Evolutionary conservation across 2,329 filamentous ascomycete genomes (phyloP).

Genomic region (Camptophora hylomeconis): DNA sequence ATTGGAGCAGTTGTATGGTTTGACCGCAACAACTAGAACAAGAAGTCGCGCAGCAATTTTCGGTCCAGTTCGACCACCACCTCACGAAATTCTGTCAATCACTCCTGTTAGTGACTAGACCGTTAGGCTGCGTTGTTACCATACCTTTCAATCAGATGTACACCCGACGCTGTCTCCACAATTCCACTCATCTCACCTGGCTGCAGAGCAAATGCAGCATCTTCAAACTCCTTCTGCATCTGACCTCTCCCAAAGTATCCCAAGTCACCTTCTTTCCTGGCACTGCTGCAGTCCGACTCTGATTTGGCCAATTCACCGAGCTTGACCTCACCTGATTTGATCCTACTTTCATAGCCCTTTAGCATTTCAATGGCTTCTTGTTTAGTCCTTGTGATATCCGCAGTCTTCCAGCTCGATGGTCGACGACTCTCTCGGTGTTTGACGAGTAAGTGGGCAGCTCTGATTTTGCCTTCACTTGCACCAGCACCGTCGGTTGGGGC

Average conservation of each 20-base stretch:
- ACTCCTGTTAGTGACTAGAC: no score
- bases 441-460: conserved; percentile 80
- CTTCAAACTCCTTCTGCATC: conserved; percentile 98
- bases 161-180: conserved; percentile 82
- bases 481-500: conserved; percentile 18
- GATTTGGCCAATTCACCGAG: conserved; percentile 75
- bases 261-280: conserved; percentile 84
- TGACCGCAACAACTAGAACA: no score
- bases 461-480: conserved; percentile 67
- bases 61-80: no score
- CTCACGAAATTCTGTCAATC: no score
- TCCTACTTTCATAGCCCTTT: conserved; percentile 59
- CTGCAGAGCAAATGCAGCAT: conserved; percentile 81
- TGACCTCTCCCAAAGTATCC: conserved; percentile 89
- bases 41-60: no score
- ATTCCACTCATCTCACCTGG: conserved; percentile 75
- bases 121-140: no score
- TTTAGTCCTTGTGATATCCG: conserved; percentile 75
- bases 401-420: conserved; percentile 85
- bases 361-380: conserved; percentile 75
- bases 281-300: conserved; percentile 92
- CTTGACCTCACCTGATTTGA: conserved; percentile 53
- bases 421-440: conserved; percentile 84
- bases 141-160: conserved; percentile 93
- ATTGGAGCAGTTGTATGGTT: no score